A percentile compares a stretch with the other conserved stretches of the same genome.
phyloP scores from a whole-genome alignment of 768 basidiomycete genomes.

The Mycena floridula region DNA sequence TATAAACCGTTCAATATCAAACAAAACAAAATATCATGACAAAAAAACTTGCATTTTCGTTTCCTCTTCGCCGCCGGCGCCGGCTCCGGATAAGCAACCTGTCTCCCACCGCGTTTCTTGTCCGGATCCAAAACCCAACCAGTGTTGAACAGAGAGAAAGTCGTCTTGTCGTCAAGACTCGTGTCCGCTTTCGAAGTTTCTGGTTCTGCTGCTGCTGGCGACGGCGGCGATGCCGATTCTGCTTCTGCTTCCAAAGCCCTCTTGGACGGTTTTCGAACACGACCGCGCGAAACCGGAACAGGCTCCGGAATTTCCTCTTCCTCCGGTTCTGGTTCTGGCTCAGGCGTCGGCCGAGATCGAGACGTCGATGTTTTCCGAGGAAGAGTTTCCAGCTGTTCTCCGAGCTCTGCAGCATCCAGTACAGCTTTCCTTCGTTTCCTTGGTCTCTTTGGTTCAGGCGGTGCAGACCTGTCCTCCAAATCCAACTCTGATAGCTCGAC shows the following conservation, averaged over 20 bases:
- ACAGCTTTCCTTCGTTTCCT: no score
- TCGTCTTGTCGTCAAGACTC: constrained; percentile 59
- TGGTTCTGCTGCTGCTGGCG: not conserved
- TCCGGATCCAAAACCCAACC: constrained; percentile 87
- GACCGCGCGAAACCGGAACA: not conserved
- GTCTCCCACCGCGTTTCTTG: constrained; percentile 56
- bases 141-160: constrained; percentile 76
- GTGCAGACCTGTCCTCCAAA: no score
- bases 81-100: not conserved
- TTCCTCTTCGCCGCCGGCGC: constrained; percentile 49
- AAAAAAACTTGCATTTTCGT: not conserved
- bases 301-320: not conserved
- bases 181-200: not conserved
- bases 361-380: no score
- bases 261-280: not conserved
- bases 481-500: no score
- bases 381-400: no score
- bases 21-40: constrained; percentile 7
- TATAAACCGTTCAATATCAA: constrained; percentile 3
- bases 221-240: not conserved
- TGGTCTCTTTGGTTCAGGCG: no score
- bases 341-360: no score
- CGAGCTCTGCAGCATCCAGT: no score
- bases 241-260: not conserved
- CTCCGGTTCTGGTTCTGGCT: no score